Percentiles rank a stretch among this genome's conserved stretches.
phyloP scores from a whole-genome alignment of 805 yeast genomes.

The Saccharomycopsis sp. region DNA sequence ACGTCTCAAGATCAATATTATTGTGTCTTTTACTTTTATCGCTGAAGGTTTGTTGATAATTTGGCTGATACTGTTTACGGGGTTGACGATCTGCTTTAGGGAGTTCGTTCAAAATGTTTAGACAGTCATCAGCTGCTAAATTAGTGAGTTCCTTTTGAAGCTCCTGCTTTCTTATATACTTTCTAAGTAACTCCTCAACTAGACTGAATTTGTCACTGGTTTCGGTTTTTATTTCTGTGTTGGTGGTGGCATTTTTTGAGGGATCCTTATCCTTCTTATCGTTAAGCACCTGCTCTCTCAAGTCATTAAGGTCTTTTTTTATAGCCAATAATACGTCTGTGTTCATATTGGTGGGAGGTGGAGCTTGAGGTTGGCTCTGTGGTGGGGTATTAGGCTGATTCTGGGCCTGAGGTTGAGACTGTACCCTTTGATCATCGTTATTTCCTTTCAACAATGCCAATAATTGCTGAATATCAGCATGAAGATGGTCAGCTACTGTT shows the following conservation, averaged over 20 bases:
- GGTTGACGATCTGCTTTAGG: background rate
- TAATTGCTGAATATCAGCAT: background rate
- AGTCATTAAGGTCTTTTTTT: background rate
- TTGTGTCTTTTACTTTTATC: background rate
- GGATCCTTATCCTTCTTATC: background rate
- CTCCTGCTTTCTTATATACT: slow-evolving; percentile 11
- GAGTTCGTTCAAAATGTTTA: background rate
- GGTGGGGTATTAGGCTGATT: background rate
- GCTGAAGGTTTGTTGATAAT: background rate
- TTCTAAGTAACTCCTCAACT: slow-evolving; percentile 7
- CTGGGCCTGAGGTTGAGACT: background rate
- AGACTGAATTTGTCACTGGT: background rate
- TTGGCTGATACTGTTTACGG: background rate
- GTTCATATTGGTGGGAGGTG: background rate
- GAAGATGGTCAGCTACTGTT: background rate
- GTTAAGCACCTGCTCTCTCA: background rate
- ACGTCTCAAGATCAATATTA: slow-evolving; percentile 8
- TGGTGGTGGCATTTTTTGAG: background rate
- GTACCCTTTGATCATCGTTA: background rate
- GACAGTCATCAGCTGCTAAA: slow-evolving; percentile 13
- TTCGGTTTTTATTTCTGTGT: background rate
- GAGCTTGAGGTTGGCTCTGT: background rate
- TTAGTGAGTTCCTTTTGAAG: slow-evolving; percentile 11
- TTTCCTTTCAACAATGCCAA: background rate
- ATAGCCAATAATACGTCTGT: background rate